Evolutionary conservation across 129 eudicot species (phyloP), one percentile per base, ranked within the genome.

Genomic region (Flaveria brownii): DNA sequence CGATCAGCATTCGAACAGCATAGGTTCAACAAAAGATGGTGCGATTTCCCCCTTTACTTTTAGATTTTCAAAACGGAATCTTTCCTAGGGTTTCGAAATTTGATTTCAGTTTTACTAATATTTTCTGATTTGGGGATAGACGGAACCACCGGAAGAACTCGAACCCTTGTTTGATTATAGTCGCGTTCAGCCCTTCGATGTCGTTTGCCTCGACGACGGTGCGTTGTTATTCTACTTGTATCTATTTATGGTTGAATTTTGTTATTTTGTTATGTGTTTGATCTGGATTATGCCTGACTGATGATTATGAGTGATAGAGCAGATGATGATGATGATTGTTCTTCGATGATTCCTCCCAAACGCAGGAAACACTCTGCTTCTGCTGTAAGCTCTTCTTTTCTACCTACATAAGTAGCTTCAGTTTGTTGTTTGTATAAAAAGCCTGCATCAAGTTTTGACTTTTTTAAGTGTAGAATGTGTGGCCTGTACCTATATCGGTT

Each of bases 121-220:
- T 61, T 30, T 63, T 63, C 17, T 14, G 10, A 14, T 41, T 3
- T 56, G 2, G 43, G 3, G 12, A 14, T 84, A 92, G 97, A 89
- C 64, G 22, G 93, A 91, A 45, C 72, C 77, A 18, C 10, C 56
- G 1, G 99, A 95, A 68, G 99, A 95, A 77, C 76, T 95, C 49
- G 99, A 95, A 69, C 92, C 97, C 22, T 74, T 95, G 25, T 95
- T 95, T 72, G 97, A 95, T 91, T 95, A 95, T 81, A 78, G 73
- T 30, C 97, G 99, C 50, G 89, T 95, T 20, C 97, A 95, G 82
- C 97, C 97, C 11, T 6, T 30, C 30, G 57, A 70, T 49, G 41
- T 78, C 66, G 65, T 87, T 68, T 61, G 60, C 61, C 83, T 88
- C 42, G 92, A 86, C 4, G 98, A 92, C 85, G 72, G 77, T 65